Base-by-base conservation (phyloP, 1,139 yeast genomes). In the Hansenula lynferdii region DNA sequence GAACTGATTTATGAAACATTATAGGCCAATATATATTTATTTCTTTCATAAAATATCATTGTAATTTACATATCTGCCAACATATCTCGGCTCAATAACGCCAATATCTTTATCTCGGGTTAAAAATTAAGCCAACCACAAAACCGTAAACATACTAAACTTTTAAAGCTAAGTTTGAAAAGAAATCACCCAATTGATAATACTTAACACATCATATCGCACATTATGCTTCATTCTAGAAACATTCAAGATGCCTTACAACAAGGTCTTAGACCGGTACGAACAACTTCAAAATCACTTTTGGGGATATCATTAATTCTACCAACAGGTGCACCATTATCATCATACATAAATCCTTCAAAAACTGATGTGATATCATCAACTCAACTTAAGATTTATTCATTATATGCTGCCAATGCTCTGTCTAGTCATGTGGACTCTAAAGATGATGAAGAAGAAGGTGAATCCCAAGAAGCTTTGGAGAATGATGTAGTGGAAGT, bases 1-100 rank as follows among this genome's bases (percentile, higher is more conserved):
- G 70, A 67, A 34, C 47, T 81, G 27, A 67, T 83, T 31, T 81
- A 77, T 42, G 74, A 69, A 45, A 62, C 69, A 6, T 57, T 62
- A 34, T 69, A 49, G 50, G 11, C 15, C 3, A 3, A 25, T 12
- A 6, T 27, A 18, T 25, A 26, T 25, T 8, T 21, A 12, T 5
- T 18, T 21, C 14, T 7, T 12, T 27, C n/a, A n/a, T 31, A 24
- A 19, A 16, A 8, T 16, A 15, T 18, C 11, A 7, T 21, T 20
- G 24, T 9, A 6, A 12, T 22, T 22, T 10, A 7, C 11, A 7
- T 20, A 20, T 20, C 11, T 22, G 24, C 8, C 4, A 5, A 9
- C 11, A 6, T 9, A 12, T 24, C 15, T 5, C n/a, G 15, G 4
- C 4, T 24, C n/a, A 5, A 22, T 9, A 7, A 22, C 11, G 12